phyloP scores from a whole-genome alignment of 352 stramenopile genomes.

The Phytophthora melonis region DNA sequence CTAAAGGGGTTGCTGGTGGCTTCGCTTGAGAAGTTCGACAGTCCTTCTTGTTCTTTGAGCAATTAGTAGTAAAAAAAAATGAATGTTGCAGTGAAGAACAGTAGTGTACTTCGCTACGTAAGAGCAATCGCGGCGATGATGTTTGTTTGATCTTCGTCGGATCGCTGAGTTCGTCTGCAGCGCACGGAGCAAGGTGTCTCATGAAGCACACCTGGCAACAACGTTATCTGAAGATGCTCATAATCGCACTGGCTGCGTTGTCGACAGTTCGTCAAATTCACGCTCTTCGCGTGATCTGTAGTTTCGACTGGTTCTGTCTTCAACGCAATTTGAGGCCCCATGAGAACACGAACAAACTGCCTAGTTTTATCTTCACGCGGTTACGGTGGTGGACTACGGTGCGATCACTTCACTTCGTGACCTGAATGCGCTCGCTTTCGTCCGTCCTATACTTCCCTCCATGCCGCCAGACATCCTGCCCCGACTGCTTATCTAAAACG shows the following conservation, averaged over 20 bases:
- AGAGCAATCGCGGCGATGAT: neutral
- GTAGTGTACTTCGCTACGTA: no score
- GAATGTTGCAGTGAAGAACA: no score
- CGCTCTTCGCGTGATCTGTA: no score
- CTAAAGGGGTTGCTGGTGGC: neutral
- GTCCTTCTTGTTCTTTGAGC: no score
- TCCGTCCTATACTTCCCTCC: neutral
- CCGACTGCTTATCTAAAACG: constrained; percentile 81
- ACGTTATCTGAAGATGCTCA: neutral
- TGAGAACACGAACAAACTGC: constrained; percentile 26
- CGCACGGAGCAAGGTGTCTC: no score
- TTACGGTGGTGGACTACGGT: constrained; percentile 4
- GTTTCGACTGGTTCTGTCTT: neutral
- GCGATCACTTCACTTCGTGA: constrained; percentile 24
- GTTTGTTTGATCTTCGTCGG: neutral
- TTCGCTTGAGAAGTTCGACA: neutral
- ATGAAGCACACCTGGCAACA: no score
- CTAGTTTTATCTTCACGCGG: constrained; percentile 25
- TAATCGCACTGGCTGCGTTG: neutral
- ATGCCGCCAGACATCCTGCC: constrained; percentile 1
- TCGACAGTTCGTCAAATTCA: neutral
- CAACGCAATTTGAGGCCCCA: neutral
- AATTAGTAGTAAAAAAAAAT: no score
- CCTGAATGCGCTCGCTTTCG: neutral
- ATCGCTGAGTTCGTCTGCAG: neutral